Evolutionary conservation across 148 eudicot species (phyloP).

Genomic region (Amaranthus palmeri): DNA sequence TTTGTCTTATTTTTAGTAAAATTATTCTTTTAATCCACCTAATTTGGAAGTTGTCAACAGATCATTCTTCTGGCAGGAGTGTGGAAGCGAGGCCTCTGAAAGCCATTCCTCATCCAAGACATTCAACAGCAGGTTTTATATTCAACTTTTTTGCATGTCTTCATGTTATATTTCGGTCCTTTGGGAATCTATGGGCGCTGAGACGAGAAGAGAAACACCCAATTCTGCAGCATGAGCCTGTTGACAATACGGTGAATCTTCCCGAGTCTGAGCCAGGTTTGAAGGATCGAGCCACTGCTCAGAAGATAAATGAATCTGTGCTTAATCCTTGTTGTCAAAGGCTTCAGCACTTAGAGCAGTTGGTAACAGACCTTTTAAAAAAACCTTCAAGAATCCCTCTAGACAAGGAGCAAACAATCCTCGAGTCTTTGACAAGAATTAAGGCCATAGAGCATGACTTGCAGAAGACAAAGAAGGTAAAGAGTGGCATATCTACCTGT

Average conservation of each 20-base stretch:
- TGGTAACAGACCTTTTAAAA: conserved; percentile 60
- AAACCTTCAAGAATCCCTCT: conserved; percentile 75
- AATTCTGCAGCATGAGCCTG: conserved; percentile 26
- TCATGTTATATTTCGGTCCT: conserved; percentile 31
- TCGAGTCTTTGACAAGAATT: conserved; percentile 74
- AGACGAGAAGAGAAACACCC: conserved; percentile 26
- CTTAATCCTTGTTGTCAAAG: conserved; percentile 75
- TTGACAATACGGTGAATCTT: conserved; percentile 11
- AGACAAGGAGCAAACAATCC: conserved; percentile 77
- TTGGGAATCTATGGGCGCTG: conserved; percentile 36
- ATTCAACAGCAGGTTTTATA: conserved; percentile 35
- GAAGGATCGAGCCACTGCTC: conserved; percentile 22
- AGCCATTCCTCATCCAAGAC: conserved; percentile 17
- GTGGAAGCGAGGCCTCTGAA: conserved; percentile 27
- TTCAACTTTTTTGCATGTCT: conserved; percentile 51
- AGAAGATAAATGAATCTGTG: conserved; percentile 32
- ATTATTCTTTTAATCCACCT: conserved; percentile 1
- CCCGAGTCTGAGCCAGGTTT: conserved; percentile 35
- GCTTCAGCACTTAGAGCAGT: conserved; percentile 63
- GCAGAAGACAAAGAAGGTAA: conserved; percentile 87
- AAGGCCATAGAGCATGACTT: conserved; percentile 83
- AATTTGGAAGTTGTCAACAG: conserved; percentile 24
- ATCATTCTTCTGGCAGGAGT: conserved; percentile 18
- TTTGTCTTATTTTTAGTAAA: not conserved
- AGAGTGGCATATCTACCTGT: conserved; percentile 5